Base-by-base conservation (phyloP, 73 alveolate species). In the Paramecium tetraurelia region DNA sequence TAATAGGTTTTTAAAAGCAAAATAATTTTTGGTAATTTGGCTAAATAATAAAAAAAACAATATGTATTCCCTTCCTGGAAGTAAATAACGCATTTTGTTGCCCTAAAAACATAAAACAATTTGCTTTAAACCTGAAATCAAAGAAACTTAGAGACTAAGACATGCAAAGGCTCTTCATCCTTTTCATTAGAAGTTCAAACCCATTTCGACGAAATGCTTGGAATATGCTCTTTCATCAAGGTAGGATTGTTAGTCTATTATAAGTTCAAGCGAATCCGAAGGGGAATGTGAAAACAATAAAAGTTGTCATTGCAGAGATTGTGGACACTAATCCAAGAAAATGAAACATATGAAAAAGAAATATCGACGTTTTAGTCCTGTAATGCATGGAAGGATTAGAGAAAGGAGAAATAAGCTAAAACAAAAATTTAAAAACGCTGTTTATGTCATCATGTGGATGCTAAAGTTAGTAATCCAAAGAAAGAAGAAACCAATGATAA, bases 281-380 rank as follows among this genome's bases (percentile, higher is more conserved):
- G 46, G 84, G 2, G 84, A 63, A 12, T 27, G 24, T 31, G 84
- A 63, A 5, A 63, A 63, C 12, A 63, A 63, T 63, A 63, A 63
- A 63, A 63, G 84, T 63, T 63, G 84, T 33, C 84, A 63, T 33
- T 63, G 84, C n/a, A 63, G 48, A 41, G 84, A 63, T 63, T 63
- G 84, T 33, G 84, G 84, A 63, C 84, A 63, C 24, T 27, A 63
- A 63, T 63, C 84, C 50, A 12, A 63, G 27, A 63, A 63, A 63
- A 63, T 63, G 84, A 63, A 63, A 63, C 46, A 63, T 3, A 63
- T 63, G 84, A 63, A 63, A 63, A 63, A 33, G 84, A 63, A 63
- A 33, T 63, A 31, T 63, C 8, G 84, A 33, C 84, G 46, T 12
- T 63, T 63, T 33, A 63, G 84, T 63, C 84, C 84, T 14, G 84